Base-by-base conservation (phyloP, 257 asterid species). In the Coffea eugenioides region DNA sequence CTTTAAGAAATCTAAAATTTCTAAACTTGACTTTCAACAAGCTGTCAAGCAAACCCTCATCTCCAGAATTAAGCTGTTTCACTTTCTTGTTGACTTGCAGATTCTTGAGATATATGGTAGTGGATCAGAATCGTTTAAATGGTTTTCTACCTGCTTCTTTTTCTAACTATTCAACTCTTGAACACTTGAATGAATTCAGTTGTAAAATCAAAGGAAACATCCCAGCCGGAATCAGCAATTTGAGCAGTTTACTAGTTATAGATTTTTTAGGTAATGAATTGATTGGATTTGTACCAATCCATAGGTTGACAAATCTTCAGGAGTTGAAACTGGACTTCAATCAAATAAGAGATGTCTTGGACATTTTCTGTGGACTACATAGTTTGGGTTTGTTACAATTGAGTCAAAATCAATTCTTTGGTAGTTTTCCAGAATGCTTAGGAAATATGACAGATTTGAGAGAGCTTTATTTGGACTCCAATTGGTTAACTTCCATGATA, bases 141-240 rank as follows among this genome's bases (percentile, higher is more conserved):
- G 85, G 79, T 2, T 21, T 20, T 45, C 83, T 87, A 41, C 86
- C 86, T 4, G 49, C 41, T 21, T 75, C 91, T 3, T 39, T 86
- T 69, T 87, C 88, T 13, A 89, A 86, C 48, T 51, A 83, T 23
- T 86, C 93, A 1, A 15, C 78, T 3, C 75, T 88, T 2, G 66
- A 27, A 1, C 0, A 0, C 0, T 16, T 87, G 1, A 0, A 0
- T 0, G 80, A 79, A 3, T 0, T 0, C 11, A 8, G 2, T 0
- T 23, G 75, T 25, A 14, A 36, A 57, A 67, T 89, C 14, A 41
- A 62, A 20, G 92, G 92, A 2, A 36, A 0, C 2, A 84, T 87
- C 57, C 87, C 91, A 10, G 7, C 41, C 9, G 81, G 73, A 59
- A 71, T 87, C 3, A 86, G 91, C 6, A 87, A 85, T 64, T 78